Base-by-base conservation (phyloP, 2,329 filamentous ascomycete species). In the Esteya vermicola region DNA sequence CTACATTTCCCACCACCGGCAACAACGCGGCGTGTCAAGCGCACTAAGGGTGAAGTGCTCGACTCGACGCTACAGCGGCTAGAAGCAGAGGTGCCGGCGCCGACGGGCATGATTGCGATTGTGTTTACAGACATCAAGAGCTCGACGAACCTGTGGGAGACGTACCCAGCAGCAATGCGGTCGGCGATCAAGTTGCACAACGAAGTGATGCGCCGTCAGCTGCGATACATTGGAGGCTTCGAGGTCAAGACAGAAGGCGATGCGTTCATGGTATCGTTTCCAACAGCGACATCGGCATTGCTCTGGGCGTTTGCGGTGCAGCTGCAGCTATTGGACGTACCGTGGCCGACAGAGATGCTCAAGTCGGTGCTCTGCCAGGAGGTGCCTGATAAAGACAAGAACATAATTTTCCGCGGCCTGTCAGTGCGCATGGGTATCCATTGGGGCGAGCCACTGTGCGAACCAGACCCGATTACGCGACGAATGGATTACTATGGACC, bases 171-270 rank as follows among this genome's bases (percentile, higher is more conserved):
- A 45, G 88, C 91, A 18, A 98, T 98, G 91, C 76, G 89, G 51
- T 89, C 88, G 13, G 88, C 88, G 16, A 98, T 98, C 61, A 93
- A 89, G 59, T 79, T 94, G 50, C 91, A 98, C 68, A 98, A 98
- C 58, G 86, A 94, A 52, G 76, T 95, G 34, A 93, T 98, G 81
- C 81, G 91, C 49, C 75, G 91, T 41, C 89, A 96, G 56, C 66
- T 98, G 50, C 79, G 91, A 38, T 81, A 88, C 47, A 93, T 95
- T 51, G 91, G 91, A 54, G 91, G 91, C 1, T 98, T 95, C 54
- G 91, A 98, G 62, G 91, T 98, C 59, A 98, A 98, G 69, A 98
- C 91, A 16, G 91, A 98, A 84, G 91, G 91, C 50, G 91, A 98
- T 61, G 91, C 91, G 9, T 98, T 98, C 54, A 96, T 98, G 88